phyloP scores from a whole-genome alignment of 2,329 filamentous ascomycete genomes.

The Bipolaris victoriae region DNA sequence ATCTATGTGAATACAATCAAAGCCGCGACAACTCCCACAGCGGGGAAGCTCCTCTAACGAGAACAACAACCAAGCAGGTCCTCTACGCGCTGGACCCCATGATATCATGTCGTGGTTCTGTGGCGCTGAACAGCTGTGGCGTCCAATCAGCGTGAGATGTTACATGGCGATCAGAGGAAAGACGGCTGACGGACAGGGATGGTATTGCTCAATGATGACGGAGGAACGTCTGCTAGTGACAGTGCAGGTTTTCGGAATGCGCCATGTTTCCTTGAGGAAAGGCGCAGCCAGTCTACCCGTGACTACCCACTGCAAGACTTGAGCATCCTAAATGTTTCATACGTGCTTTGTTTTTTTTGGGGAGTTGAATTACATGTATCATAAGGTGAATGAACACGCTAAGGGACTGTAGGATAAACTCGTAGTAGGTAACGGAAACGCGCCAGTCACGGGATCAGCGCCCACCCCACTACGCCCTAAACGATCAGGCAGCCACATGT shows the following conservation, averaged over 20 bases:
- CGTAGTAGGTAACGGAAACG: neutral
- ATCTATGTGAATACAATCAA: slow-evolving; percentile 3
- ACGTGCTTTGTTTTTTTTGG: neutral
- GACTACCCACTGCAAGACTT: neutral
- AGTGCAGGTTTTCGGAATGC: slow-evolving; percentile 14
- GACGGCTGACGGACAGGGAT: slow-evolving; percentile 28
- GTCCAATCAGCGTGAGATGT: slow-evolving; percentile 21
- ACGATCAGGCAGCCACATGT: neutral
- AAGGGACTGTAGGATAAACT: neutral
- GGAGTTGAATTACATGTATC: neutral
- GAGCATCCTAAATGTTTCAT: neutral
- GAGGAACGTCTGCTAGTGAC: slow-evolving; percentile 15
- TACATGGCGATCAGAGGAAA: slow-evolving; percentile 21
- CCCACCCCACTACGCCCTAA: slow-evolving; percentile 1
- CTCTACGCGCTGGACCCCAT: slow-evolving; percentile 21
- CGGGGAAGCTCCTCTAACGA: slow-evolving; percentile 10
- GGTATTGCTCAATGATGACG: slow-evolving; percentile 29
- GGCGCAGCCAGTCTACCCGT: neutral
- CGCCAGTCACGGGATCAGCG: slow-evolving; percentile 6
- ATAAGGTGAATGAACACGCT: too few species aligned
- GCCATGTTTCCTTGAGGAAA: slow-evolving; percentile 1
- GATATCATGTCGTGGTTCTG: slow-evolving; percentile 33
- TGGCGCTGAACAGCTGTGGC: slow-evolving; percentile 34
- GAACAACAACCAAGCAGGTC: slow-evolving; percentile 17
- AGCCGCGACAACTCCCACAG: slow-evolving; percentile 4